These are phyloP conservation scores for Echria macrotheca DNA, from an alignment of 495 filamentous ascomycete genomes.

Conservation along the genomic window DNA sequence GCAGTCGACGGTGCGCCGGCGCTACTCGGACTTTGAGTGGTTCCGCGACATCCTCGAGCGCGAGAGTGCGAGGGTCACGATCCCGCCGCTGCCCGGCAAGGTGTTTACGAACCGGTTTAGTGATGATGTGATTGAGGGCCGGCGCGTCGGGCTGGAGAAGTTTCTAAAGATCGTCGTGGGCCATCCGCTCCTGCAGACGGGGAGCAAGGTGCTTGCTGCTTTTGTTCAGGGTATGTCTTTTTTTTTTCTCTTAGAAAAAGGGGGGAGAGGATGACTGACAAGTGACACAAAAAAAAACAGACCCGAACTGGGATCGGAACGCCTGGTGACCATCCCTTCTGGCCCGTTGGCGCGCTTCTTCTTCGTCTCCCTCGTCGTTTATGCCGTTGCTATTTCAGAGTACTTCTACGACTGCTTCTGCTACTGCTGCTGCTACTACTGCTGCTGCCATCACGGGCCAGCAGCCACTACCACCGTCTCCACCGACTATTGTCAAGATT, in stretches of 20 bases:
- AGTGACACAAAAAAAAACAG: constrained; percentile 29
- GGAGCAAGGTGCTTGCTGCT: constrained; percentile 88
- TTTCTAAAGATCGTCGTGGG: constrained; percentile 98
- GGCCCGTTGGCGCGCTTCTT: constrained; percentile 20
- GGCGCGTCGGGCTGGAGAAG: constrained; percentile 84
- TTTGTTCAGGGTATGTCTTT: constrained; percentile 83
- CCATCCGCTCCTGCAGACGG: constrained; percentile 93
- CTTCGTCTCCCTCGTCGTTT: constrained; percentile 18
- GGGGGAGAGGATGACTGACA: neutral
- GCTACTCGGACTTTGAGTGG: constrained; percentile 97
- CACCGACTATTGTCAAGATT: constrained; percentile 6
- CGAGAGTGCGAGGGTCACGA: constrained; percentile 88
- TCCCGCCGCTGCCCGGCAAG: constrained; percentile 92
- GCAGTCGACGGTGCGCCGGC: constrained; percentile 76
- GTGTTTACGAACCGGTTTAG: constrained; percentile 98
- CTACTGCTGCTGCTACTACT: too few relatives aligned
- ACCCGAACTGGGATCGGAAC: constrained; percentile 74
- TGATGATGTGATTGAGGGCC: constrained; percentile 96
- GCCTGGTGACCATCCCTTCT: constrained; percentile 56
- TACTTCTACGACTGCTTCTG: too few relatives aligned
- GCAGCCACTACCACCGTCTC: constrained; percentile 4
- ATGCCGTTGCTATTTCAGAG: neutral
- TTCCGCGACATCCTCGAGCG: constrained; percentile 98
- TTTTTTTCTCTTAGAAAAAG: neutral
- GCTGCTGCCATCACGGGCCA: too few relatives aligned